phyloP scores from a whole-genome alignment of 139 green algal species.

The Tetraselmis striata region DNA sequence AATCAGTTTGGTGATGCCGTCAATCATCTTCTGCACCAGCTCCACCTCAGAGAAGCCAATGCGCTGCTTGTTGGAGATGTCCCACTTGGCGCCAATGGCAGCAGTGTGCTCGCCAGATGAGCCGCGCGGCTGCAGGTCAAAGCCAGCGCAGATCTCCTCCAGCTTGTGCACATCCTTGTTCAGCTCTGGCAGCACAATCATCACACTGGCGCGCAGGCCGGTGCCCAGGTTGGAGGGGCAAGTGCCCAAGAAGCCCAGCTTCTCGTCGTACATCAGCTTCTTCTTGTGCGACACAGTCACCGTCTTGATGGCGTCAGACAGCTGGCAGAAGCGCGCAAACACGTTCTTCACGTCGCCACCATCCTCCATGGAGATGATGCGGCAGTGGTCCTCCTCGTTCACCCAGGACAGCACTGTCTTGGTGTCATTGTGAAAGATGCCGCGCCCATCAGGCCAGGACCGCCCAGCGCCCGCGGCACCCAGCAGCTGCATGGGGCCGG shows the following conservation, averaged over 20 bases:
- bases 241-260: constrained; percentile 11
- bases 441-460: constrained; percentile 6
- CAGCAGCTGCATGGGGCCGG: background rate
- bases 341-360: constrained; percentile 13
- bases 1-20: constrained; percentile 16
- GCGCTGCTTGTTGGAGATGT: constrained; percentile 18
- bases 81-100: constrained; percentile 10
- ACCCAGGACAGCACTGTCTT: constrained; percentile 14
- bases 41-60: constrained; percentile 16
- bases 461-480: background rate
- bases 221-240: constrained; percentile 17
- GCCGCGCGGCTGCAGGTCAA: constrained; percentile 13
- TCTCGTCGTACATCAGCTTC: constrained; percentile 9
- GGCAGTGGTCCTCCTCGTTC: constrained; percentile 19
- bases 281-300: constrained; percentile 6
- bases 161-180: constrained; percentile 16
- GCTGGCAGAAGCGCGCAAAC: constrained; percentile 11
- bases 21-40: constrained; percentile 19
- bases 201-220: constrained; percentile 14
- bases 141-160: constrained; percentile 11
- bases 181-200: constrained; percentile 4
- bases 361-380: constrained; percentile 17
- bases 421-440: constrained; percentile 13
- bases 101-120: constrained; percentile 13
- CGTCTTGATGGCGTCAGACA: constrained; percentile 11